phyloP scores from a whole-genome alignment of 257 asterid genomes.

The Schizonepeta tenuifolia region DNA sequence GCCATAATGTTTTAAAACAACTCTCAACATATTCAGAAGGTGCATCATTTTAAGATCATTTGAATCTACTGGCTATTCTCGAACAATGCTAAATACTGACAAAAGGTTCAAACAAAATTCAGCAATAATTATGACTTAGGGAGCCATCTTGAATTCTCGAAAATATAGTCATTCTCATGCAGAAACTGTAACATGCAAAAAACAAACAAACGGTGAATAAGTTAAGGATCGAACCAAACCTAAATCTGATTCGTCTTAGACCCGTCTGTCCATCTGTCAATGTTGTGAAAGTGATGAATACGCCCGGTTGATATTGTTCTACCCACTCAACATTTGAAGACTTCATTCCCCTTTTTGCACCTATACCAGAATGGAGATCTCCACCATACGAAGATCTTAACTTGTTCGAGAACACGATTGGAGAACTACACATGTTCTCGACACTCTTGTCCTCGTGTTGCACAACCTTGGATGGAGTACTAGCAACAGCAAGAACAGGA shows the following conservation, averaged over 20 bases:
- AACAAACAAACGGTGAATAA: not conserved
- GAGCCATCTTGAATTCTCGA: too few relatives aligned
- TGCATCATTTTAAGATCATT: too few relatives aligned
- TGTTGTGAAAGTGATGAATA: conserved; percentile 29
- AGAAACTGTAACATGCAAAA: not conserved
- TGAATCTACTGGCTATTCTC: too few relatives aligned
- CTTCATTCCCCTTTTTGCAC: not conserved
- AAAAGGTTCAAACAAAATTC: too few relatives aligned
- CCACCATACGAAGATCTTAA: conserved; percentile 12
- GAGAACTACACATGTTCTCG: not conserved
- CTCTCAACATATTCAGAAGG: too few relatives aligned
- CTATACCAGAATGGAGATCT: not conserved
- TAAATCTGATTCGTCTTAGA: conserved; percentile 30
- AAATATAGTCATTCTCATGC: too few relatives aligned
- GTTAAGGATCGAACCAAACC: conserved; percentile 9
- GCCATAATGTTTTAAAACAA: too few relatives aligned
- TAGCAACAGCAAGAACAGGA: conserved; percentile 10
- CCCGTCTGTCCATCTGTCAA: conserved; percentile 25
- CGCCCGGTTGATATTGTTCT: conserved; percentile 27
- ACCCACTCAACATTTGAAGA: conserved; percentile 24
- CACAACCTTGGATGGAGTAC: not conserved
- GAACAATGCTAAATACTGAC: too few relatives aligned
- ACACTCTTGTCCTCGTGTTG: not conserved
- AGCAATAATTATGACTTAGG: too few relatives aligned
- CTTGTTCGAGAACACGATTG: conserved; percentile 20